phyloP scores from a whole-genome alignment of 2,329 filamentous ascomycete species.

The Leptographium wingfieldii region DNA sequence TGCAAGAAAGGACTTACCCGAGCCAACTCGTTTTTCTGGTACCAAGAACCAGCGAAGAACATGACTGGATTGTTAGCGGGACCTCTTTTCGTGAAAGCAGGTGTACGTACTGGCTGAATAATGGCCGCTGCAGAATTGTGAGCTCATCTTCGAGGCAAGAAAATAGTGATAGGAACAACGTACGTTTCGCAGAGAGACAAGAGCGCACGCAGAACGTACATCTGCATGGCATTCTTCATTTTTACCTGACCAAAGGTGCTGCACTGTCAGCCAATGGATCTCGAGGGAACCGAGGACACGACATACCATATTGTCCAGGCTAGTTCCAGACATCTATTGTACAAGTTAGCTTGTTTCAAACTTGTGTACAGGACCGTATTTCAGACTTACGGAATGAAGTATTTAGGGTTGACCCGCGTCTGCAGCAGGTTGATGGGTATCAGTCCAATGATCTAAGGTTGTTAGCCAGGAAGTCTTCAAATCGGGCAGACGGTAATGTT shows the following conservation, averaged over 20 bases:
- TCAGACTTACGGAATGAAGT: conserved; percentile 7
- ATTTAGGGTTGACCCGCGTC: conserved; percentile 4
- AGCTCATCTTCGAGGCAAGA: neutral
- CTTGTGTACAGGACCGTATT: too few species aligned
- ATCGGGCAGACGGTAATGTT: neutral
- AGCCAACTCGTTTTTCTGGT: conserved; percentile 7
- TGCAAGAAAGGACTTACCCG: neutral
- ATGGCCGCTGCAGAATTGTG: conserved; percentile 6
- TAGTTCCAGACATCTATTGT: conserved; percentile 3
- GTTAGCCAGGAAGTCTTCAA: neutral
- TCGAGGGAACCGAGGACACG: too few species aligned
- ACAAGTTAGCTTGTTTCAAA: neutral
- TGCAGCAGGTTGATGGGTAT: conserved; percentile 4
- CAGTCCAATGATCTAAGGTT: conserved; percentile 7
- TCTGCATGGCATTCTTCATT: conserved; percentile 9
- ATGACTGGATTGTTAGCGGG: neutral
- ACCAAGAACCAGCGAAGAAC: conserved; percentile 9
- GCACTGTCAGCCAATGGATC: neutral
- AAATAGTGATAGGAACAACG: neutral
- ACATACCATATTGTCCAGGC: conserved; percentile 6
- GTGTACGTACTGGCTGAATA: conserved; percentile 7
- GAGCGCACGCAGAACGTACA: conserved; percentile 7
- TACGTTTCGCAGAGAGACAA: conserved; percentile 8
- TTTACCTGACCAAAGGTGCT: conserved; percentile 7
- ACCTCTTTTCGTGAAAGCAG: neutral